Evolutionary conservation across 1,284 basidiomycete species (phyloP).

Genomic region (Boletellus deceptivus): DNA sequence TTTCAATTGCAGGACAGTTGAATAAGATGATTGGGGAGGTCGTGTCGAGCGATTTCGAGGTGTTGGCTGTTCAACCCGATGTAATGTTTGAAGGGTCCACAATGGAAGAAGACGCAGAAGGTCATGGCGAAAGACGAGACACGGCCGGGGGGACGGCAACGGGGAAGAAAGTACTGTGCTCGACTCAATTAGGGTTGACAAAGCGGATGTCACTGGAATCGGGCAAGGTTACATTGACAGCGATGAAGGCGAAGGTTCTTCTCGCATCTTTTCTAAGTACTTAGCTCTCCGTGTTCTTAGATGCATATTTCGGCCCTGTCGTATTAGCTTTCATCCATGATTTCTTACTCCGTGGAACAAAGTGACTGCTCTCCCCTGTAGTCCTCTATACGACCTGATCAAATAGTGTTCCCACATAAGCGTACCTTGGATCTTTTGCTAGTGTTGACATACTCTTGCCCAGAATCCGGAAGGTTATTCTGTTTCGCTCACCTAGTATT

Average conservation of each 20-base stretch:
- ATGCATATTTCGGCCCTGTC: no score
- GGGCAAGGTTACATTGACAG: conserved; percentile 3
- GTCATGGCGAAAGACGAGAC: background rate
- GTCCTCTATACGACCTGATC: no score
- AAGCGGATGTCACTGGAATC: conserved; percentile 10
- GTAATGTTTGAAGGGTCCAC: conserved; percentile 4
- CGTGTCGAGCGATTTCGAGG: conserved; percentile 16
- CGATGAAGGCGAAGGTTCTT: conserved; percentile 15
- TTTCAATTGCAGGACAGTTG: conserved; percentile 8
- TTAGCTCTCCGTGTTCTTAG: background rate
- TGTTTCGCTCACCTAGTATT: no score
- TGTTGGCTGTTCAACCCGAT: background rate
- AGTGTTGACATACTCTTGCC: no score
- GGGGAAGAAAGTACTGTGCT: conserved; percentile 11
- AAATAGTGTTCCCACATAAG: no score
- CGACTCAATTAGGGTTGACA: conserved; percentile 13
- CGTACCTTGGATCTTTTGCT: no score
- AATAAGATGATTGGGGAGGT: conserved; percentile 11
- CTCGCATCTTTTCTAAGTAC: conserved; percentile 7
- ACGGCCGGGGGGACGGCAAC: background rate
- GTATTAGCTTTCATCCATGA: no score
- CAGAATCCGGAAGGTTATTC: no score
- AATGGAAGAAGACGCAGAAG: conserved; percentile 11
- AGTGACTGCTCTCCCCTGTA: no score
- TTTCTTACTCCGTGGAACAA: no score